Evolutionary conservation across 2,329 filamentous ascomycete genomes (phyloP).

Genomic region (Parafenestella ontariensis): DNA sequence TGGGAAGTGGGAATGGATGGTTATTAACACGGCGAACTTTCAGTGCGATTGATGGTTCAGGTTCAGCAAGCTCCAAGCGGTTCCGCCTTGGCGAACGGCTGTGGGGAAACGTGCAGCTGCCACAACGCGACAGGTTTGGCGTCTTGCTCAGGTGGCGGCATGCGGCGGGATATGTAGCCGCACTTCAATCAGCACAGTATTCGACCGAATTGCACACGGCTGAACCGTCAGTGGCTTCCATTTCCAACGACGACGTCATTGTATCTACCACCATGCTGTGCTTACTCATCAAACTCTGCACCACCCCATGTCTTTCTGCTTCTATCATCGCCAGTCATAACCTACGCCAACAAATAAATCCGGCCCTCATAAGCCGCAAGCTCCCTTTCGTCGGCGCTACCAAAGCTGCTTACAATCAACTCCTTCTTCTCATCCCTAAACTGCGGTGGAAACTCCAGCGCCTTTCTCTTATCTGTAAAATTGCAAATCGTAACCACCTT

Average conservation of each 20-base stretch:
- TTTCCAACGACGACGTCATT: background rate
- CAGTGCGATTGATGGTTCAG: too few species aligned
- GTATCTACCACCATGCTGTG: too few species aligned
- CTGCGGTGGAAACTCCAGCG: conserved; percentile 42
- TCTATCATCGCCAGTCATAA: background rate
- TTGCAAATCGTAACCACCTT: conserved; percentile 44
- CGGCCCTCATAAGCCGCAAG: conserved; percentile 40
- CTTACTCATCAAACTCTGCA: background rate
- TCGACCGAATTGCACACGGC: too few species aligned
- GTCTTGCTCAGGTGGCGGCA: too few species aligned
- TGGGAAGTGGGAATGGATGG: background rate
- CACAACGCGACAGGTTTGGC: too few species aligned
- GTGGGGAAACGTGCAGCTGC: background rate
- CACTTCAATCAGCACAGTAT: too few species aligned
- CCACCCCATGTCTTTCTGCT: too few species aligned
- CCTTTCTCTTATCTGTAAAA: conserved; percentile 40
- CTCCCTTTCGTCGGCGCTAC: conserved; percentile 18
- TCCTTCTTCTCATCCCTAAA: conserved; percentile 40
- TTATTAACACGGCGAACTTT: background rate
- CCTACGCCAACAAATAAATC: conserved; percentile 32
- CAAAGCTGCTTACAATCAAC: conserved; percentile 32
- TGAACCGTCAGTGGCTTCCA: too few species aligned
- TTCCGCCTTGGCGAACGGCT: background rate
- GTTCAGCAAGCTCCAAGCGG: background rate
- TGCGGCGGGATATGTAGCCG: too few species aligned